Evolutionary conservation across 257 asterid genomes (phyloP).

Genomic region (Haberlea rhodopensis): DNA sequence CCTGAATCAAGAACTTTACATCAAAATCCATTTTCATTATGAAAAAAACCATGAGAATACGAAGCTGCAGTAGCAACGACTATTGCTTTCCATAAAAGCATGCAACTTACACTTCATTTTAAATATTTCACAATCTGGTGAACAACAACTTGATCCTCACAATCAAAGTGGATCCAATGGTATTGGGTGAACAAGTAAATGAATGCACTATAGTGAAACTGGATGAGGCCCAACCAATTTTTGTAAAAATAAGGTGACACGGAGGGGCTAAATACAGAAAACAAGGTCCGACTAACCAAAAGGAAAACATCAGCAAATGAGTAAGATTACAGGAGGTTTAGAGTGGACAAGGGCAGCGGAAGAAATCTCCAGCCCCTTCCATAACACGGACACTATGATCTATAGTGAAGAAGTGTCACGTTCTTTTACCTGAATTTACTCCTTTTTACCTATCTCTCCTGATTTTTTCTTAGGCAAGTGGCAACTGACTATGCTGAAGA

Average conservation of each 20-base stretch:
- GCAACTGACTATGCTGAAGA: no score
- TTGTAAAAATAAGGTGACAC: not conserved
- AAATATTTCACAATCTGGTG: not conserved
- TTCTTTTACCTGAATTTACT: no score
- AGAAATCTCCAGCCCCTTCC: no score
- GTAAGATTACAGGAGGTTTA: no score
- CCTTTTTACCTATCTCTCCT: no score
- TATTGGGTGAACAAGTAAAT: not conserved
- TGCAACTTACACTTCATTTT: not conserved
- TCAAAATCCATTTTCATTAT: not conserved
- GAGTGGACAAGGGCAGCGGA: no score
- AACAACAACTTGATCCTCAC: no score
- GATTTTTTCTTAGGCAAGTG: no score
- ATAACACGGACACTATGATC: no score
- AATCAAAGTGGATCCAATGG: not conserved
- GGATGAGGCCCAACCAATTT: not conserved
- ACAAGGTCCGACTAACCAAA: not conserved
- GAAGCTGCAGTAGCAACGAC: slow-evolving; percentile 12
- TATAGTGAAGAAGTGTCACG: no score
- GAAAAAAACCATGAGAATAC: not conserved
- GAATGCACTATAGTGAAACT: not conserved
- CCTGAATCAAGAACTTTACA: not conserved
- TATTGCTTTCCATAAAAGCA: not conserved
- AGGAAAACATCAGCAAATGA: no score
- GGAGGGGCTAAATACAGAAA: not conserved